These are phyloP conservation scores for Cadophora sp. DNA, from an alignment of 2,329 filamentous ascomycete genomes.

Conservation along the genomic window DNA sequence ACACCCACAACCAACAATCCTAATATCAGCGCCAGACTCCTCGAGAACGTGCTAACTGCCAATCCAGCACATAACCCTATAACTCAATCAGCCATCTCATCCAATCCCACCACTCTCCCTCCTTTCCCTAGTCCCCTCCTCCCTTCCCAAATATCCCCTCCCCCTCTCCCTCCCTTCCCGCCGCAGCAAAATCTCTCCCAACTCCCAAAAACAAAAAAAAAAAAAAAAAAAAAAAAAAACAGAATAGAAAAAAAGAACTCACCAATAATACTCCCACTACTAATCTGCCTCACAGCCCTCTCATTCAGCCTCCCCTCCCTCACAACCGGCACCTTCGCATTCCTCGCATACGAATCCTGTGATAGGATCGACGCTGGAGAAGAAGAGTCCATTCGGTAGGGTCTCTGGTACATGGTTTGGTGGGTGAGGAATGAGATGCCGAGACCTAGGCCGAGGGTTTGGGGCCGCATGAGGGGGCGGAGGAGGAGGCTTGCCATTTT, in stretches of 20 bases:
- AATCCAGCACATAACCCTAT: conserved; percentile 48
- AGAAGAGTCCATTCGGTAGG: conserved; percentile 43
- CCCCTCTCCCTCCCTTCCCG: neutral
- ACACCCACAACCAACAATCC: conserved; percentile 66
- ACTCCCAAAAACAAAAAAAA: too few relatives aligned
- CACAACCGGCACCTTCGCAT: conserved; percentile 42
- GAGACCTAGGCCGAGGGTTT: conserved; percentile 44
- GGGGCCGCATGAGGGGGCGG: conserved; percentile 42
- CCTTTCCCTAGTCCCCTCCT: neutral
- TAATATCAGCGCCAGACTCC: conserved; percentile 70
- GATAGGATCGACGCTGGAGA: conserved; percentile 16
- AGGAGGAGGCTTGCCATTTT: conserved; percentile 42
- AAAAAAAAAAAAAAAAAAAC: too few relatives aligned
- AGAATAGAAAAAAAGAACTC: conserved; percentile 12
- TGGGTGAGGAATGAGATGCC: conserved; percentile 44
- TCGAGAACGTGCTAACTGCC: conserved; percentile 73
- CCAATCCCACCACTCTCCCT: neutral
- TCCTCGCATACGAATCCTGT: conserved; percentile 30
- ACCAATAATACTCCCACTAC: conserved; percentile 43
- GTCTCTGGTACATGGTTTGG: conserved; percentile 35
- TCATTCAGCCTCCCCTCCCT: conserved; percentile 36
- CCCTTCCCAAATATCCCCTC: neutral
- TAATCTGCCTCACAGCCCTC: conserved; percentile 42
- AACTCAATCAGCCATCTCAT: neutral
- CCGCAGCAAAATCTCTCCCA: neutral